A percentile compares a stretch with the other conserved stretches of the same genome.
Conservation (phyloP, 2,329 filamentous ascomycete genomes). For the Fusarium nelsonii region DNA sequence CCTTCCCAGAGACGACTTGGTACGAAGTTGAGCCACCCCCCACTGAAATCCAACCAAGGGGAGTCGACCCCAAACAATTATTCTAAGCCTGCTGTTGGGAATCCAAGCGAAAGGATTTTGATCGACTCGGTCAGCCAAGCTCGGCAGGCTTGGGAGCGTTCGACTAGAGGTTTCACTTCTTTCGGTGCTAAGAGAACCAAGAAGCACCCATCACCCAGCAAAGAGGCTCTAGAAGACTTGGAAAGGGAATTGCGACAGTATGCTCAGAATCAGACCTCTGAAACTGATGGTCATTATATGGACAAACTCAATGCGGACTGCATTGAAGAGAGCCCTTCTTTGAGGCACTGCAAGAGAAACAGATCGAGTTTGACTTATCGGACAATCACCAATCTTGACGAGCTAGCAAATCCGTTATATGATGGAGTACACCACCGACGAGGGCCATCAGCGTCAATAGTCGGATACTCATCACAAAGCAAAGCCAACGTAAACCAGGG, state of each 20-base stretch:
- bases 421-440: slow-evolving; percentile 23
- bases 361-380: slow-evolving; percentile 34
- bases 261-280: slow-evolving; percentile 37
- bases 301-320: slow-evolving; percentile 51
- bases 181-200: slow-evolving; percentile 48
- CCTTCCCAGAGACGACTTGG: slow-evolving; percentile 9
- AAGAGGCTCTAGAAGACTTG: slow-evolving; percentile 56
- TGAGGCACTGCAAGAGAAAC: slow-evolving; percentile 50
- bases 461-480: not conserved
- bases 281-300: slow-evolving; percentile 33
- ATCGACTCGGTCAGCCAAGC: slow-evolving; percentile 24
- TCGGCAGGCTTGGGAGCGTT: slow-evolving; percentile 11
- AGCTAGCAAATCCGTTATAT: slow-evolving; percentile 13
- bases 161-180: not conserved
- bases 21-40: slow-evolving; percentile 1
- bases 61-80: not conserved
- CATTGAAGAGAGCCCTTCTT: slow-evolving; percentile 17
- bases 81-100: not conserved
- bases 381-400: slow-evolving; percentile 31
- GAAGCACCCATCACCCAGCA: slow-evolving; percentile 62
- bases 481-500: slow-evolving; percentile 37
- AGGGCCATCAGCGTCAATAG: slow-evolving; percentile 33
- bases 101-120: slow-evolving; percentile 4
- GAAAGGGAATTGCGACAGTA: slow-evolving; percentile 54
- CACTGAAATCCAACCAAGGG: slow-evolving; percentile 1